These are phyloP conservation scores for Aspergillus versicolor DNA, from an alignment of 2,329 filamentous ascomycete species.

Conservation along the genomic window DNA sequence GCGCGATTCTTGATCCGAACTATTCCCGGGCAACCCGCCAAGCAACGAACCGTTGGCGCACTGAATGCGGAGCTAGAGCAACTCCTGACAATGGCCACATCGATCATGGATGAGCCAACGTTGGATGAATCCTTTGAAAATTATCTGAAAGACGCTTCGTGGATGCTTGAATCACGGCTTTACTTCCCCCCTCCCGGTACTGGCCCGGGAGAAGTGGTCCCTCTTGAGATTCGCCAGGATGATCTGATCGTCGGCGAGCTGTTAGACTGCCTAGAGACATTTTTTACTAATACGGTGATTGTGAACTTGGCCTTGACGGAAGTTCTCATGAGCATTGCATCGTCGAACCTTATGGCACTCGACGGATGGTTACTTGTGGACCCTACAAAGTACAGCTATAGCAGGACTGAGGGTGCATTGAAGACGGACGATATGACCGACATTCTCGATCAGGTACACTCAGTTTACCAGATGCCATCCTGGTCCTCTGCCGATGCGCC, in stretches of 20 bases:
- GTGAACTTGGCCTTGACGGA: constrained; percentile 88
- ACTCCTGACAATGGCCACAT: constrained; percentile 37
- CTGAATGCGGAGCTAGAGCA: constrained; percentile 43
- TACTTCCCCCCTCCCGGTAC: constrained; percentile 33
- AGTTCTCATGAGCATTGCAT: constrained; percentile 74
- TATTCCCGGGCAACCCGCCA: constrained; percentile 40
- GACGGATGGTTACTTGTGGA: constrained; percentile 88
- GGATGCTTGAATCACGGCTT: constrained; percentile 44
- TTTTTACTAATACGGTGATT: constrained; percentile 87
- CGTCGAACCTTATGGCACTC: constrained; percentile 79
- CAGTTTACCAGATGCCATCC: constrained; percentile 46
- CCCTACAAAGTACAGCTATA: constrained; percentile 62
- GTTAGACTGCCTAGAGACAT: constrained; percentile 66
- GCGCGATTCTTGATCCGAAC: constrained; percentile 66
- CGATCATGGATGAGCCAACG: constrained; percentile 37
- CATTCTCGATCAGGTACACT: constrained; percentile 26
- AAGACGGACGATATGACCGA: constrained; percentile 29
- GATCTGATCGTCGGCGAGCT: constrained; percentile 56
- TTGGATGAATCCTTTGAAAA: constrained; percentile 45
- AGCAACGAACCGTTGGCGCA: constrained; percentile 37
- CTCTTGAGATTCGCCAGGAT: constrained; percentile 65
- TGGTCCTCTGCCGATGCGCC: constrained; percentile 48
- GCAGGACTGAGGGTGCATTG: neutral
- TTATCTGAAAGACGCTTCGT: constrained; percentile 53
- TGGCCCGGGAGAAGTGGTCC: constrained; percentile 52